A percentile compares a stretch with the other conserved stretches of the same genome.
These are phyloP conservation scores for Dionaea muscipula DNA, from an alignment of 179 eudicot genomes.

Conservation along the genomic window DNA sequence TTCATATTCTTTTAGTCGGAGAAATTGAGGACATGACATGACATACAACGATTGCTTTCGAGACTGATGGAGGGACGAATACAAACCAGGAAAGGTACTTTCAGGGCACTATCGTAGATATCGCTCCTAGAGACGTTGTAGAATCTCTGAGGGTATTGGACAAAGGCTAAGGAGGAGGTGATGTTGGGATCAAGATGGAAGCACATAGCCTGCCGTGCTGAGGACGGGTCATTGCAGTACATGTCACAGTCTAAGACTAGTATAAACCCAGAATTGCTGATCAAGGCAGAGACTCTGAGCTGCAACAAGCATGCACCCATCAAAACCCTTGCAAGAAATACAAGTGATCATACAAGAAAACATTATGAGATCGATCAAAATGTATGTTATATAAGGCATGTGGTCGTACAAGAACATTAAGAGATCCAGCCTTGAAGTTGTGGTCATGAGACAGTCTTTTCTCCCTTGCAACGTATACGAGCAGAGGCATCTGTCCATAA, in stretches of 20 bases:
- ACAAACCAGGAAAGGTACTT: conserved; percentile 7
- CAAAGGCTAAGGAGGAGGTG: conserved; percentile 24
- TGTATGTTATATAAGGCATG: neutral
- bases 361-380: conserved; percentile 40
- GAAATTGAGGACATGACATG: too few relatives aligned
- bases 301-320: conserved; percentile 5
- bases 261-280: conserved; percentile 37
- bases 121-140: conserved; percentile 24
- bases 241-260: conserved; percentile 48
- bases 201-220: conserved; percentile 43
- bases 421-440: conserved; percentile 70
- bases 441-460: conserved; percentile 50
- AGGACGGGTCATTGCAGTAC: conserved; percentile 39
- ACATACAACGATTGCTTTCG: neutral
- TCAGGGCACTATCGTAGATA: conserved; percentile 26
- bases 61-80: neutral
- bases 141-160: conserved; percentile 33
- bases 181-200: conserved; percentile 33
- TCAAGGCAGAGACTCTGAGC: conserved; percentile 35
- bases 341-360: neutral
- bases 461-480: conserved; percentile 61
- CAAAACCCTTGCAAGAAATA: neutral
- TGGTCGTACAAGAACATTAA: conserved; percentile 42
- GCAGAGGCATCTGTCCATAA: conserved; percentile 31
- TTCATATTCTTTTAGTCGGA: too few relatives aligned